phyloP scores from a whole-genome alignment of 768 basidiomycete genomes.

The Panaeolus cyanescens region DNA sequence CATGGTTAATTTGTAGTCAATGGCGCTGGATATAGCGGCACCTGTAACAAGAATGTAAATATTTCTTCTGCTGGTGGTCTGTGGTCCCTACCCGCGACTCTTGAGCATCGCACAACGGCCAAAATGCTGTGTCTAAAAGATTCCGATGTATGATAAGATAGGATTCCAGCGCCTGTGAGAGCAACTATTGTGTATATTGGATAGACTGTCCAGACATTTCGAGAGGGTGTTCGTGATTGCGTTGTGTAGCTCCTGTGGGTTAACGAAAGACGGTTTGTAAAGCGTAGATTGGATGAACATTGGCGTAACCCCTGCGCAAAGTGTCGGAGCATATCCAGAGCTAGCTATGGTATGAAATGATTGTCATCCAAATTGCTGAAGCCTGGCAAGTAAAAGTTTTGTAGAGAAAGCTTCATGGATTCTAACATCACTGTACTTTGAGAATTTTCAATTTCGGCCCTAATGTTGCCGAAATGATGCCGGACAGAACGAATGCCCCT shows the following conservation, averaged over 20 bases:
- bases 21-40: constrained; percentile 61
- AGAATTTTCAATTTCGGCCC: neutral
- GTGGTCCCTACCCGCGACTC: constrained; percentile 61
- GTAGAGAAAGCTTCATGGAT: neutral
- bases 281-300: neutral
- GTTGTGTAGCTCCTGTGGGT: neutral
- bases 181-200: constrained; percentile 37
- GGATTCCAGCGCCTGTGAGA: constrained; percentile 33
- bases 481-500: too few species aligned
- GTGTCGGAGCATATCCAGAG: neutral
- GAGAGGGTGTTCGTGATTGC: neutral
- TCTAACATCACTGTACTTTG: neutral
- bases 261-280: neutral
- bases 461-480: neutral
- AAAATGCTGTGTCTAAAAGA: constrained; percentile 77
- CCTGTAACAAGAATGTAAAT: constrained; percentile 35
- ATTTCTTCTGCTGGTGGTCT: neutral
- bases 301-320: neutral
- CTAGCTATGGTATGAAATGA: neutral
- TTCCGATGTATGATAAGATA: constrained; percentile 68
- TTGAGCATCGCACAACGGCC: constrained; percentile 76
- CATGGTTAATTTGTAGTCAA: constrained; percentile 77
- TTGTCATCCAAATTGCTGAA: neutral
- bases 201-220: constrained; percentile 37
- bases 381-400: neutral